Conservation (phyloP, 441 rosid species). For the Dalechampia spathulata region DNA sequence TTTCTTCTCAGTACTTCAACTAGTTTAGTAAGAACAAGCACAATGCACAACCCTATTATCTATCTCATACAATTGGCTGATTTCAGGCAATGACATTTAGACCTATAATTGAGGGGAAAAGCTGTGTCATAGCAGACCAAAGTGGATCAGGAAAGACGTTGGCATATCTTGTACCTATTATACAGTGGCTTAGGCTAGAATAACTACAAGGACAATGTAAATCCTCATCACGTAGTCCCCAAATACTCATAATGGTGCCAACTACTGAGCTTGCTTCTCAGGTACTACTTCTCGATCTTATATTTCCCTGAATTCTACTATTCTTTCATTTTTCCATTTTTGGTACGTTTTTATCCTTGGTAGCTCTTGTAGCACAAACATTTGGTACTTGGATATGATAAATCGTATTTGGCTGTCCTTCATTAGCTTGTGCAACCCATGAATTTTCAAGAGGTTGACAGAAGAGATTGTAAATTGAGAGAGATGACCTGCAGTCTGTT, state of each 20-base stretch:
- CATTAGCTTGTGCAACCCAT: neutral
- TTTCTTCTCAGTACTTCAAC: no score
- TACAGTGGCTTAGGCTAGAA: slow-evolving; percentile 81
- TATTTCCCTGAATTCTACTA: neutral
- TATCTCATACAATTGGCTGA: no score
- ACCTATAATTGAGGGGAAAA: slow-evolving; percentile 62
- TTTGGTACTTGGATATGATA: neutral
- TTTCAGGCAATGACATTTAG: slow-evolving; percentile 83
- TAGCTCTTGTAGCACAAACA: no score
- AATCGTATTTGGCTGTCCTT: slow-evolving; percentile 1
- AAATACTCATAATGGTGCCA: slow-evolving; percentile 69
- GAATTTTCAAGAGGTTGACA: neutral
- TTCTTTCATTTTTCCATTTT: neutral
- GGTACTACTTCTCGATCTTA: slow-evolving; percentile 29
- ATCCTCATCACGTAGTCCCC: slow-evolving; percentile 56
- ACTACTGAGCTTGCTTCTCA: slow-evolving; percentile 95
- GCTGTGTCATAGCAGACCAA: slow-evolving; percentile 88
- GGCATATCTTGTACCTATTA: slow-evolving; percentile 77
- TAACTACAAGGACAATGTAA: slow-evolving; percentile 62
- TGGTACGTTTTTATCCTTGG: no score
- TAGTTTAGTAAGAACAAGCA: no score
- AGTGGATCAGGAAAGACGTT: slow-evolving; percentile 97
- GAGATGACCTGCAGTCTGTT: no score
- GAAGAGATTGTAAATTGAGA: no score
- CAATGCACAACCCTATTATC: no score